These are phyloP conservation scores for Ophiostoma sp. DNA, from an alignment of 2,329 filamentous ascomycete genomes.

Conservation along the genomic window DNA sequence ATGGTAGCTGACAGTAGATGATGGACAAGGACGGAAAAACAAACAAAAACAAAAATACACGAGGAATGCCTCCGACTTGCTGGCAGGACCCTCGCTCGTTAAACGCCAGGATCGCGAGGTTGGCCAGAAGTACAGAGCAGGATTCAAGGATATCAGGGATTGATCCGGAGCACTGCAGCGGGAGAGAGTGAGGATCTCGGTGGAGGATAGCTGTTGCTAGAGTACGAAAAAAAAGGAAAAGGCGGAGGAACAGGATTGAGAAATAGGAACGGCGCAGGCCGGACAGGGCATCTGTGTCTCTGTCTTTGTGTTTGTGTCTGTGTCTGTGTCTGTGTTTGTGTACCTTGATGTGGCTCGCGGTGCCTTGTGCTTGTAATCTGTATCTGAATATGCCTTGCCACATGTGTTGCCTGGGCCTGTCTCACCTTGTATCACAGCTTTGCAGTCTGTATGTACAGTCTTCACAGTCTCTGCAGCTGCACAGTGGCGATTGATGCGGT, in stretches of 20 bases:
- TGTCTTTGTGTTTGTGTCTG: background rate
- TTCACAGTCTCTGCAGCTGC: background rate
- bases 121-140: background rate
- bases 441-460: background rate
- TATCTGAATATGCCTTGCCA: background rate
- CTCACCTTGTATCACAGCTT: background rate
- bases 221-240: background rate
- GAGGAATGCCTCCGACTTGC: conserved; percentile 22
- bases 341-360: background rate
- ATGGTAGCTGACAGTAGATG: background rate
- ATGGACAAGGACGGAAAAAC: background rate
- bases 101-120: background rate
- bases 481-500: no score
- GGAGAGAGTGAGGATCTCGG: background rate
- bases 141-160: background rate
- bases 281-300: background rate
- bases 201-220: background rate
- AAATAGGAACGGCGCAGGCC: background rate
- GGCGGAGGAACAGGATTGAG: background rate
- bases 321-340: background rate
- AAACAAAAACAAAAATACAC: background rate
- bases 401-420: conserved; percentile 5
- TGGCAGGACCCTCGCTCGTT: conserved; percentile 5
- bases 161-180: background rate
- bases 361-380: background rate